Evolutionary conservation across 768 basidiomycete species (phyloP), one percentile per base, ranked within the genome.

Genomic region (Amanita polypyramis): DNA sequence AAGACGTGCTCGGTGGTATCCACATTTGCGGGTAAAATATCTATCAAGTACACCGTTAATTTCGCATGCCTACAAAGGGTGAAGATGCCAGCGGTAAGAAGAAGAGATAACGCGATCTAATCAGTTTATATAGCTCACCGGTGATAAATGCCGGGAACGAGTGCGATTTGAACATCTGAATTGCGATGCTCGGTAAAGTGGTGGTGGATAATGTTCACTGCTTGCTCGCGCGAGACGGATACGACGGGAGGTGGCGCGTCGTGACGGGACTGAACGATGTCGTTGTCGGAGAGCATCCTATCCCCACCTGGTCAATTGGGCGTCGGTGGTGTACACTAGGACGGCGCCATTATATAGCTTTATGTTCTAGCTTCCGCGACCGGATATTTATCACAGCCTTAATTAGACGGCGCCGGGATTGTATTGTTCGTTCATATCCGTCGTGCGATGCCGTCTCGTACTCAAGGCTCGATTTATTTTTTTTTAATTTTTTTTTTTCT

Each of bases 11-110:
- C 27, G 29, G 12, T 38, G 38, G 11, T 50, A 20, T 38, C 40
- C 12, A 43, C 47, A n/a, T 15, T 27, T 7, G 42, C 15, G 7
- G 30, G 38, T 14, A 36, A 35, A 19, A 54, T 43, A 43, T 55
- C 57, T 20, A 55, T 44, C 40, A 52, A 37, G 39, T 51, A 59
- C 37, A 50, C 39, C 21, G 30, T 43, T 25, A 39, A 52, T 2
- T 20, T 47, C 20, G 55, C 30, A 47, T 49, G 55, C 43, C 63
- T 64, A 43, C 30, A 17, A 29, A 23, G 12, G 36, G n/a, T n/a
- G n/a, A n/a, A n/a, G n/a, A n/a, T n/a, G n/a, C n/a, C n/a, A n/a
- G n/a, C n/a, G n/a, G n/a, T n/a, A n/a, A n/a, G n/a, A n/a, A 25
- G 25, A 44, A 30, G n/a, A 8, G 11, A 9, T 44, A 19, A 23